Evolutionary conservation across 495 filamentous ascomycete species (phyloP).

Genomic region (Penicillium verhagenii): DNA sequence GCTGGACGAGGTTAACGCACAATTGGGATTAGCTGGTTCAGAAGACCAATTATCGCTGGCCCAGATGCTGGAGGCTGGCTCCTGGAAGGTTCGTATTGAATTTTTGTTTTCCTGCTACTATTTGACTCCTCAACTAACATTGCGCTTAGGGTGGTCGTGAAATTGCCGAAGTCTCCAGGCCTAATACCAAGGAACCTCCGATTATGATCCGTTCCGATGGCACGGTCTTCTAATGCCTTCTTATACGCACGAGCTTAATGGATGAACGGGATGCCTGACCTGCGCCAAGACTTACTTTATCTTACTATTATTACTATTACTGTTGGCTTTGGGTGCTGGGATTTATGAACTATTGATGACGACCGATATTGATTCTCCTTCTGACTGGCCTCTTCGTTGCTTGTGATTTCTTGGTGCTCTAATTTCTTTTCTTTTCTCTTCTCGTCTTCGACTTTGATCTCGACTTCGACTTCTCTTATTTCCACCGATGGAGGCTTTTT

Average conservation of each 20-base stretch:
- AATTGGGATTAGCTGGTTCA: conserved; percentile 50
- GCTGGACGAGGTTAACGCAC: conserved; percentile 59
- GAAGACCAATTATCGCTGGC: conserved; percentile 57
- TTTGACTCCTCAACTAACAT: conserved; percentile 28
- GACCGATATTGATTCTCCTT: conserved; percentile 31
- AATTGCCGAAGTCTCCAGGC: conserved; percentile 90
- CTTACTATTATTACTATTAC: conserved; percentile 5
- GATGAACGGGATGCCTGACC: conserved; percentile 36
- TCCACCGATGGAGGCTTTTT: conserved; percentile 18
- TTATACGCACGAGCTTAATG: conserved; percentile 26
- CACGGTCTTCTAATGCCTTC: conserved; percentile 75
- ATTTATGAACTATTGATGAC: conserved; percentile 38
- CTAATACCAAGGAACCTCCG: conserved; percentile 94
- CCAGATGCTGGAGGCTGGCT: conserved; percentile 69
- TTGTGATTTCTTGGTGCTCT: conserved; percentile 3
- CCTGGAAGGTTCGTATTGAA: conserved; percentile 83
- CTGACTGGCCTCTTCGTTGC: conserved; percentile 12
- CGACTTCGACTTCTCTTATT: conserved; percentile 6
- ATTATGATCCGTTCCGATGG: conserved; percentile 97
- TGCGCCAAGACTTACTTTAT: conserved; percentile 19
- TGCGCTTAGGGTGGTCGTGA: conserved; percentile 79
- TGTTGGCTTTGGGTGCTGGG: conserved; percentile 21
- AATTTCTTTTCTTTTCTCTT: conserved; percentile 10
- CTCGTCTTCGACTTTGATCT: conserved; percentile 5
- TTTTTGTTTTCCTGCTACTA: neutral